These are phyloP conservation scores for Deinandra increscens DNA, from an alignment of 129 eudicot species.

Conservation along the genomic window DNA sequence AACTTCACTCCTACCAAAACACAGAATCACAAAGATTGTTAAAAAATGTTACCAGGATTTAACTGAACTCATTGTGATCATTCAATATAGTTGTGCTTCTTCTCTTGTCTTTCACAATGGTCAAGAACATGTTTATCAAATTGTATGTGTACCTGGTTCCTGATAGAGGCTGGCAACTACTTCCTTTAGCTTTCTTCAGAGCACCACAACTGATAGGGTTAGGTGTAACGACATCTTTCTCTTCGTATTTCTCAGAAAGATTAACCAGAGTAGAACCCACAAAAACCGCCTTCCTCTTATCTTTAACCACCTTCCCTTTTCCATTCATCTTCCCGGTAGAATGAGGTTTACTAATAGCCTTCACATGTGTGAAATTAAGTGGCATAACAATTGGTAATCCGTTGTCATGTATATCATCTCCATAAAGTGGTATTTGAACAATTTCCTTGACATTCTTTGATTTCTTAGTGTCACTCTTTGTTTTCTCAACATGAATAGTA, in stretches of 20 bases:
- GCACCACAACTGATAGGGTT: not conserved
- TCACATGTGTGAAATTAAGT: too few species aligned
- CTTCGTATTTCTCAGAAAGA: constrained; percentile 14
- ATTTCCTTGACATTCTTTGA: too few species aligned
- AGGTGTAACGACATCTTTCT: not conserved
- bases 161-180: constrained; percentile 31
- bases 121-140: not conserved
- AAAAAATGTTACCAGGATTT: not conserved
- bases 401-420: too few species aligned
- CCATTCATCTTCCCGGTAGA: too few species aligned
- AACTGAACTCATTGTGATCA: not conserved
- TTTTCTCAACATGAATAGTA: constrained; percentile 22
- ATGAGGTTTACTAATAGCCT: too few species aligned
- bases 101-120: not conserved
- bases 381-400: too few species aligned
- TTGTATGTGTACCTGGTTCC: constrained; percentile 17
- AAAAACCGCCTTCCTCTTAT: constrained; percentile 18
- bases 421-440: too few species aligned
- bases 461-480: not conserved
- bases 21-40: constrained; percentile 1
- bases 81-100: too few species aligned
- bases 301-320: not conserved
- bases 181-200: constrained; percentile 15
- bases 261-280: not conserved
- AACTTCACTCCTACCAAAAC: constrained; percentile 31